A percentile compares a stretch with the other conserved stretches of the same genome.
These are phyloP conservation scores for Fusarium solani-melongenae DNA, from an alignment of 2,329 filamentous ascomycete genomes.

Conservation along the genomic window DNA sequence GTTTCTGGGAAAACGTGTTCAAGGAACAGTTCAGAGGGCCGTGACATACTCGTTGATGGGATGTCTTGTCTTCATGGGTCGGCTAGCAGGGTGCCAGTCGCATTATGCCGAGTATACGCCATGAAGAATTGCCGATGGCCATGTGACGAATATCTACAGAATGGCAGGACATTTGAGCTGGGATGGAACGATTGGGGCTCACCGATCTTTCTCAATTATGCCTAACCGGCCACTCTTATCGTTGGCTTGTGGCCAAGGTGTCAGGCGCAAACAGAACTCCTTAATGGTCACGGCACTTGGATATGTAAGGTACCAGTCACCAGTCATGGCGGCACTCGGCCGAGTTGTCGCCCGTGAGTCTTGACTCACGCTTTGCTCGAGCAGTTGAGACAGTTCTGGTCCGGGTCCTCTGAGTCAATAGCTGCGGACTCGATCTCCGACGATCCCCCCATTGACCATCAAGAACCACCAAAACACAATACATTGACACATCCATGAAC, in stretches of 20 bases:
- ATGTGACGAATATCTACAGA: not conserved
- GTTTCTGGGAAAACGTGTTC: conserved; percentile 13
- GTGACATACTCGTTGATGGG: conserved; percentile 19
- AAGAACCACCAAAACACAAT: not conserved
- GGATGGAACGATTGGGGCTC: not conserved
- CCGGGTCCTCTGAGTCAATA: not conserved
- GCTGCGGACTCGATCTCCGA: not conserved
- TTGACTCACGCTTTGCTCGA: not conserved
- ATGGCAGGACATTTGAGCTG: not conserved
- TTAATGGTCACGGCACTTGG: not conserved
- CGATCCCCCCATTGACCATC: not conserved
- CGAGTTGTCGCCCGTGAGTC: not conserved
- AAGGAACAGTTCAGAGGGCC: conserved; percentile 5
- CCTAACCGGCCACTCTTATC: not conserved
- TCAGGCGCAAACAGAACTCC: not conserved
- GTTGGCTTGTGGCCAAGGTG: not conserved
- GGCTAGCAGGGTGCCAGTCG: conserved; percentile 8
- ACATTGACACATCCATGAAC: not conserved
- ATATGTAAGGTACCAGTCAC: not conserved
- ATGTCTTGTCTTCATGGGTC: conserved; percentile 8
- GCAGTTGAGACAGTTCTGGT: not conserved
- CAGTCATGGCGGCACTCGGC: not conserved
- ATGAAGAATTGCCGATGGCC: not conserved
- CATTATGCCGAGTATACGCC: conserved; percentile 14
- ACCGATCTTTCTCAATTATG: not conserved